A percentile compares a stretch with the other conserved stretches of the same genome.
These are phyloP conservation scores for Phoenix dactylifera DNA, from an alignment of 176 grass and related monocot genomes.

Conservation along the genomic window DNA sequence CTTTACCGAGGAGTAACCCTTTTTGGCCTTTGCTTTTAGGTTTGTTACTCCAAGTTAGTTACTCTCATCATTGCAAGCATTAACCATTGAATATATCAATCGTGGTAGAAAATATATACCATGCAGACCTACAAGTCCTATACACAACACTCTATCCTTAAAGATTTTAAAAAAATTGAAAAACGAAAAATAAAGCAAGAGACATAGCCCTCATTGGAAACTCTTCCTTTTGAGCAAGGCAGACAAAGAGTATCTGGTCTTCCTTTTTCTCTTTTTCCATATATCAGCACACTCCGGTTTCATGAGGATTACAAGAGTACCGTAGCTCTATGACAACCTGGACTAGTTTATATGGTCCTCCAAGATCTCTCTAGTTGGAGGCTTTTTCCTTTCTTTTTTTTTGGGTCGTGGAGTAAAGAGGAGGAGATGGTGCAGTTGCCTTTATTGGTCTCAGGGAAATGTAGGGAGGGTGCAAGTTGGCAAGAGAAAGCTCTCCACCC, in stretches of 20 bases:
- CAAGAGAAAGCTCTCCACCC: too few species aligned
- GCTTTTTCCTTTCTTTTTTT: too few species aligned
- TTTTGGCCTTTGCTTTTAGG: constrained; percentile 8
- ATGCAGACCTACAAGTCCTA: not conserved
- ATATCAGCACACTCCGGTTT: not conserved
- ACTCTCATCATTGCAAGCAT: constrained; percentile 1
- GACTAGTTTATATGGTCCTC: too few species aligned
- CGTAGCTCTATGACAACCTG: too few species aligned
- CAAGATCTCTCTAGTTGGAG: too few species aligned
- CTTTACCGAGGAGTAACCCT: not conserved
- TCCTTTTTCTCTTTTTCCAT: constrained; percentile 1
- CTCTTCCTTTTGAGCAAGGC: constrained; percentile 6
- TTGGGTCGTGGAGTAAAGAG: too few species aligned
- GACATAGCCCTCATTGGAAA: constrained; percentile 1
- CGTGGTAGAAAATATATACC: not conserved
- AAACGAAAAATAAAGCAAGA: constrained; percentile 1
- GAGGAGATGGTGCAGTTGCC: too few species aligned
- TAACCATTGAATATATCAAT: not conserved
- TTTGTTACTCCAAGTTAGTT: not conserved
- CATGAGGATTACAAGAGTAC: too few species aligned
- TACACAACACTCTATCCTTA: not conserved
- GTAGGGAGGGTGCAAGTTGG: too few species aligned
- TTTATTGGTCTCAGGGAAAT: too few species aligned
- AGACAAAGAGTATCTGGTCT: constrained; percentile 5
- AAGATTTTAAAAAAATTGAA: not conserved